phyloP scores from a whole-genome alignment of 1,139 yeast species.

The Candida neerlandica region DNA sequence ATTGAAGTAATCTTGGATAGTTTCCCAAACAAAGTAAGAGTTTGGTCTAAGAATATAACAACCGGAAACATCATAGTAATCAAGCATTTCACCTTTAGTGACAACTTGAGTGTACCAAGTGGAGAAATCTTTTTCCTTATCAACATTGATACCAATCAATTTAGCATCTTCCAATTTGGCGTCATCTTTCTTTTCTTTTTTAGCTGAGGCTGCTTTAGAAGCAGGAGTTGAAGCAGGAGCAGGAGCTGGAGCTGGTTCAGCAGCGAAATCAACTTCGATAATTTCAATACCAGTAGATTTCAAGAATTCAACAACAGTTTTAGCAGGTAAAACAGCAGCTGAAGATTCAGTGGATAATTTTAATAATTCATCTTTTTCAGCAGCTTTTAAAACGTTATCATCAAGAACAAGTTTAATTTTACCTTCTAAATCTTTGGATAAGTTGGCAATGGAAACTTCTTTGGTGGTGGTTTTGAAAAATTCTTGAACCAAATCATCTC shows the following conservation, averaged over 20 bases:
- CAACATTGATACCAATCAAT: constrained; percentile 93
- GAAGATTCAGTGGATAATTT: constrained; percentile 62
- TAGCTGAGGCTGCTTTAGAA: constrained; percentile 26
- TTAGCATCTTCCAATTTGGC: constrained; percentile 85
- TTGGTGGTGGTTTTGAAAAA: constrained; percentile 67
- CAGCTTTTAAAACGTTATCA: constrained; percentile 45
- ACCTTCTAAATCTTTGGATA: constrained; percentile 55
- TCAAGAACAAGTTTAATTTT: constrained; percentile 73
- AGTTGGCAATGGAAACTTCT: constrained; percentile 66
- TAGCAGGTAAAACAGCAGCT: constrained; percentile 58
- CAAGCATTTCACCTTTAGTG: constrained; percentile 96
- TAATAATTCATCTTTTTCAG: constrained; percentile 45
- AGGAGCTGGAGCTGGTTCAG: constrained; percentile 43
- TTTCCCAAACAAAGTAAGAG: constrained; percentile 94
- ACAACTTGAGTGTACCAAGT: constrained; percentile 97
- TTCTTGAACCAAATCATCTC: constrained; percentile 72
- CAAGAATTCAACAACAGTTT: constrained; percentile 55
- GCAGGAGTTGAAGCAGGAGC: constrained; percentile 35
- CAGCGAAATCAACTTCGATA: constrained; percentile 60
- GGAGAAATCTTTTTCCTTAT: constrained; percentile 88
- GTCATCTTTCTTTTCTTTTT: constrained; percentile 41
- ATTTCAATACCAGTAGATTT: constrained; percentile 59
- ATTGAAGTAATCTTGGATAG: constrained; percentile 87
- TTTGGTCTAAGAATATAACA: constrained; percentile 98
- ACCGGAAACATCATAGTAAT: constrained; percentile 97